Evolutionary conservation across 495 filamentous ascomycete genomes (phyloP), one percentile per base, ranked within the genome.

Genomic region (Evansstolkia leycettana): DNA sequence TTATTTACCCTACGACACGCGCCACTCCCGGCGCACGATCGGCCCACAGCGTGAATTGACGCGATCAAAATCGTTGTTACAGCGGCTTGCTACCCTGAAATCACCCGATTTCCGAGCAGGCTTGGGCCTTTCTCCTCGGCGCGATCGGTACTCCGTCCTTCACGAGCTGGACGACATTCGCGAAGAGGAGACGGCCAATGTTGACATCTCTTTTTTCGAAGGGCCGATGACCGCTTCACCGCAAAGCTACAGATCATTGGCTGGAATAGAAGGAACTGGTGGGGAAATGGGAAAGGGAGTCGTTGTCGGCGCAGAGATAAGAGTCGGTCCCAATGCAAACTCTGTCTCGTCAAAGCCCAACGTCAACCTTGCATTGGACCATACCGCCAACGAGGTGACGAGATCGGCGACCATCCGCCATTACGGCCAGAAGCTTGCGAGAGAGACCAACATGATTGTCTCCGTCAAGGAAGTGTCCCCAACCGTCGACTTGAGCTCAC

Each of bases 131-230:
- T 16, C 6, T 18, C 28, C 41, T 6, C 28, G 31, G 31, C 33
- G 12, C 14, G 20, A 31, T 12, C 33, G 24, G n/a, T 36, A 36
- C 17, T 33, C 34, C 13, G 23, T 15, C 20, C 20, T 38, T 18
- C 41, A 39, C n/a, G 37, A 40, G 23, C 37, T 45, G 10, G 42
- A 45, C 14, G 34, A 41, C 11, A 17, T 38, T 7, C 29, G 25
- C 13, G 45, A 45, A 39, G 31, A 29, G 3, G 45, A 41, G 12
- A 11, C 29, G 16, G 15, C 39, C 14, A 33, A 28, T 7, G 45
- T 48, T n/a, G 45, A 48, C 29, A 38, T 48, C 8, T 48, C 45
- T 4, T 45, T 36, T 5, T 23, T 48, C 7, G 45, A 41, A 31
- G 45, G 45, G 2, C 39, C 36, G 10, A 32, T 11, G 7, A 14